Percentiles rank a stretch among this genome's conserved stretches.
Evolutionary conservation across 1,139 yeast species (phyloP).

Genomic region (Torulaspora pretoriensis): DNA sequence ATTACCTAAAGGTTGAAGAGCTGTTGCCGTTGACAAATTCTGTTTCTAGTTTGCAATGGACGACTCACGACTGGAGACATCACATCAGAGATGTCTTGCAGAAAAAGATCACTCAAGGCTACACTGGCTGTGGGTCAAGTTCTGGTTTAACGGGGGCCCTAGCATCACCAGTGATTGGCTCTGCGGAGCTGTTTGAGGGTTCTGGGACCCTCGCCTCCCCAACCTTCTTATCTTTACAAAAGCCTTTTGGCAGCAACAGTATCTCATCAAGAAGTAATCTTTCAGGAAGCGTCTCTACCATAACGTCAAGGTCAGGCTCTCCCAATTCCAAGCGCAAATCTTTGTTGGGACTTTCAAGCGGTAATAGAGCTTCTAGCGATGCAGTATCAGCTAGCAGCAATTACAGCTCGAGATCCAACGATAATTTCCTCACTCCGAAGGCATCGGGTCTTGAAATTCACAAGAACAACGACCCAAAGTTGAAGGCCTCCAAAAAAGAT

Average conservation of each 20-base stretch:
- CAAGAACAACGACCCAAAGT: not conserved
- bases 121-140: constrained; percentile 75
- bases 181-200: constrained; percentile 38
- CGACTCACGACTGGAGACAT: constrained; percentile 61
- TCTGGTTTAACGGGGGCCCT: constrained; percentile 61
- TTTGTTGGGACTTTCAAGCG: not conserved
- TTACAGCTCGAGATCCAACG: constrained; percentile 5
- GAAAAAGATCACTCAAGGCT: constrained; percentile 65
- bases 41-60: constrained; percentile 50
- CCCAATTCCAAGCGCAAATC: constrained; percentile 5
- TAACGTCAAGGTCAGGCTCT: constrained; percentile 8
- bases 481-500: not conserved
- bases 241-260: constrained; percentile 7
- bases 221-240: constrained; percentile 10
- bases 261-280: constrained; percentile 5
- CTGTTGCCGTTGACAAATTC: constrained; percentile 43
- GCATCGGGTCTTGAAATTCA: constrained; percentile 1
- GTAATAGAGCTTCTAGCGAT: constrained; percentile 3
- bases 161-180: constrained; percentile 41
- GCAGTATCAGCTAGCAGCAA: constrained; percentile 4
- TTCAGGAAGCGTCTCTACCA: constrained; percentile 7
- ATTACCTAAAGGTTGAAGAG: constrained; percentile 67
- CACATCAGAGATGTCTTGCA: constrained; percentile 62
- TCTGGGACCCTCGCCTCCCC: constrained; percentile 17
- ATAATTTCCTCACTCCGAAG: constrained; percentile 3